These are phyloP conservation scores for Magnolia changhungtana DNA, from an alignment of 164 flowering plant genomes.

Conservation along the genomic window DNA sequence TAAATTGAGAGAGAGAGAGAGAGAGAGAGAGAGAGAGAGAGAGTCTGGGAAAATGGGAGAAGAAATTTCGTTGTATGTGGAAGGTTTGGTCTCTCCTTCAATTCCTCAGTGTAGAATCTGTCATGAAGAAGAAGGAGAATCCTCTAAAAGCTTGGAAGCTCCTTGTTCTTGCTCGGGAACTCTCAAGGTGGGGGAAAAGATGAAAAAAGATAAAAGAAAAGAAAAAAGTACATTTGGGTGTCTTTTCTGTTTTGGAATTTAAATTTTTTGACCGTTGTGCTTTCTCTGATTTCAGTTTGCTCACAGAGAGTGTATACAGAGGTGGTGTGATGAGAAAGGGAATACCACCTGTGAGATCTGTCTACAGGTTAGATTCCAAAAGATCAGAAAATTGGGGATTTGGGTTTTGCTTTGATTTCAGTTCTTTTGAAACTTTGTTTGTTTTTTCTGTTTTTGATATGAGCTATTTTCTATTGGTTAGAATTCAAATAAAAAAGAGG, in stretches of 20 bases:
- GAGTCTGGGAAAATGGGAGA: not conserved
- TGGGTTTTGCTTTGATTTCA: too few species aligned
- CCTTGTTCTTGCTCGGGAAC: slow-evolving; percentile 97
- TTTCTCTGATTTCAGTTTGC: slow-evolving; percentile 56
- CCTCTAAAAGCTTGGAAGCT: slow-evolving; percentile 53
- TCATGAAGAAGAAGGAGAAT: slow-evolving; percentile 60
- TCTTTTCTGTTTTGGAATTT: not conserved
- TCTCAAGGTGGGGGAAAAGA: slow-evolving; percentile 47
- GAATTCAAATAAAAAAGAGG: not conserved
- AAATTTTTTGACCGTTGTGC: not conserved
- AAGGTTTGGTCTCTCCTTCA: slow-evolving; percentile 5
- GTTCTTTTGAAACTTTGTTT: not conserved
- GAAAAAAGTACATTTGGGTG: not conserved
- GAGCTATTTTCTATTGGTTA: too few species aligned
- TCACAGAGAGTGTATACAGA: slow-evolving; percentile 89
- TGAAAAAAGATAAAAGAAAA: not conserved
- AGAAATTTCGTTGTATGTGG: not conserved
- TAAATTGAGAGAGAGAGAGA: not conserved
- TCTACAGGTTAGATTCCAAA: slow-evolving; percentile 57
- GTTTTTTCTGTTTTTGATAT: not conserved
- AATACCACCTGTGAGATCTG: slow-evolving; percentile 86
- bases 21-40: not conserved
- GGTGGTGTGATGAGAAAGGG: slow-evolving; percentile 93
- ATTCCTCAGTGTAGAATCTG: slow-evolving; percentile 72
- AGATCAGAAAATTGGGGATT: too few species aligned